Base-by-base conservation (phyloP, 1,284 basidiomycete genomes). In the Pseudozyma sp. region DNA sequence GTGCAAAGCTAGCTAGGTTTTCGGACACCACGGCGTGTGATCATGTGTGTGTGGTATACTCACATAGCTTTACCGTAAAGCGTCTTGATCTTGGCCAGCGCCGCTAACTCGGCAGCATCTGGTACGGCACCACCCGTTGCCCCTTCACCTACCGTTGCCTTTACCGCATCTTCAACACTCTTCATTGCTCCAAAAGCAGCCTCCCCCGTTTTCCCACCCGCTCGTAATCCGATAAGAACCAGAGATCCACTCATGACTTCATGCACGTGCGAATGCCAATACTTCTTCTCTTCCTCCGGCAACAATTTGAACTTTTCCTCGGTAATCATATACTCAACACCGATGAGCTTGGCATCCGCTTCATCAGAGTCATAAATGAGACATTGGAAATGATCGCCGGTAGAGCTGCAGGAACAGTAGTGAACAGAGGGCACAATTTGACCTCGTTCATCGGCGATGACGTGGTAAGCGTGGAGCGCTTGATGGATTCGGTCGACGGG, bases 271-370 rank as follows among this genome's bases (percentile, higher is more conserved):
- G 87, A 88, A 68, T 89, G 89, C 88, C 88, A 89, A 64, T 86
- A 88, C 65, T 81, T 85, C 76, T 88, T 87, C 84, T 89, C 89
- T 18, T 88, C 87, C 14, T 81, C 68, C 0, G 87, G 83, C 0
- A 90, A 84, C 0, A 79, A 69, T 36, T 81, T 70, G 79, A 89
- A 89, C 16, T 87, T 68, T 82, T 86, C 39, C 57, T 88, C 87
- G 3, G 85, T 83, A 34, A 89, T 85, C 59, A 89, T 86, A 69
- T 89, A 89, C 77, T 89, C 89, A 49, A 89, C 86, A 0, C 88
- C 88, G 62, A 89, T 88, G 49, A 89, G 83, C 48, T 86, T 86
- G 9, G 88, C 88, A 56, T 87, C 85, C 2, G 86, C 81, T 45
- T 84, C 77, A 42, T 87, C 86, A 0, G 86, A 87, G 79, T 89